Evolutionary conservation across 2,329 filamentous ascomycete genomes (phyloP).

Genomic region (Amesomyces nigricolor): DNA sequence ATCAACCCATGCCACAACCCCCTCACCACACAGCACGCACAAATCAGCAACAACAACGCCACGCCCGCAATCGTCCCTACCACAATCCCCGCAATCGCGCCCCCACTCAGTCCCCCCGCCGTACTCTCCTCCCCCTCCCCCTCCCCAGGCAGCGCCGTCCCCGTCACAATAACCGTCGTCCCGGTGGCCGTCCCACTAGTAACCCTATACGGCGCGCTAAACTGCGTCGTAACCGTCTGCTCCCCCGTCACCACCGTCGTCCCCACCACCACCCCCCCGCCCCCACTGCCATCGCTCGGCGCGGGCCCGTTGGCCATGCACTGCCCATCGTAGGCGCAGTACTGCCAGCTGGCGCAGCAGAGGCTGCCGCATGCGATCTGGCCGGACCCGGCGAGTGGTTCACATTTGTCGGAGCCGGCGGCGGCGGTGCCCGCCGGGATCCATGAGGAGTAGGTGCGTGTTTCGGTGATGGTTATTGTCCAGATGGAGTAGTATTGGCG

Average conservation of each 20-base stretch:
- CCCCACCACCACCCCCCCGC: conserved; percentile 23
- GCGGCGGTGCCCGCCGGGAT: conserved; percentile 40
- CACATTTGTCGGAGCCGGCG: conserved; percentile 43
- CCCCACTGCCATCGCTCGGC: conserved; percentile 27
- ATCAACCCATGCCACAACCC: conserved; percentile 55
- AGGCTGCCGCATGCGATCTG: conserved; percentile 60
- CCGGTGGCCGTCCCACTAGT: conserved; percentile 52
- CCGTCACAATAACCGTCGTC: conserved; percentile 50
- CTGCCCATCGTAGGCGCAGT: conserved; percentile 54
- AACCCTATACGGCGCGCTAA: conserved; percentile 45
- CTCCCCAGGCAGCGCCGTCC: conserved; percentile 37
- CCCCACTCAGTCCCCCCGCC: conserved; percentile 53
- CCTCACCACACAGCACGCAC: conserved; percentile 66
- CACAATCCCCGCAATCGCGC: conserved; percentile 76
- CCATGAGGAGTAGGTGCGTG: conserved; percentile 51
- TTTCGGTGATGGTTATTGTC: conserved; percentile 57
- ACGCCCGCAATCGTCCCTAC: conserved; percentile 66
- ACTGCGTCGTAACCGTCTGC: conserved; percentile 48
- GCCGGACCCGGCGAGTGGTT: conserved; percentile 42
- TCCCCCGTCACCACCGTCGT: conserved; percentile 39
- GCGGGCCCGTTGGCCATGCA: conserved; percentile 47
- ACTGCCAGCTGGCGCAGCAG: conserved; percentile 66
- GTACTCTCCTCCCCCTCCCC: conserved; percentile 45
- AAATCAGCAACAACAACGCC: conserved; percentile 61
- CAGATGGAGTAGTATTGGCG: conserved; percentile 40